phyloP scores from a whole-genome alignment of 2,329 filamentous ascomycete genomes.

The Curvularia sp. region DNA sequence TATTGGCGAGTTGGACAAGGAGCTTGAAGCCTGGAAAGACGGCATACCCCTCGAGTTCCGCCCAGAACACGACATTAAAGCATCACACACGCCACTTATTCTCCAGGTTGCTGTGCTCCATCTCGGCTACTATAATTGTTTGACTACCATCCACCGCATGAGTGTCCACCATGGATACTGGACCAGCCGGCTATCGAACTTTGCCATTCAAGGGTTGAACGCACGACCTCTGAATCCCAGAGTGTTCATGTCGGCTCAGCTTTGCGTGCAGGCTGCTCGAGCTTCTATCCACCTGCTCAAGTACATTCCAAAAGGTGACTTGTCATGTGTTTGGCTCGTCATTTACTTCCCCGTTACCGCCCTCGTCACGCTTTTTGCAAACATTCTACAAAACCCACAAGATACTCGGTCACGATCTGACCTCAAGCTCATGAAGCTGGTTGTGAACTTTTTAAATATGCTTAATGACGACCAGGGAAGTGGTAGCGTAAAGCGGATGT shows the following conservation, averaged over 20 bases:
- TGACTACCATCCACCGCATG: slow-evolving; percentile 98
- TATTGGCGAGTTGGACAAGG: slow-evolving; percentile 87
- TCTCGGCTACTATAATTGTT: slow-evolving; percentile 96
- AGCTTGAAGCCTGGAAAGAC: slow-evolving; percentile 94
- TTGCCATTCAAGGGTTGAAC: slow-evolving; percentile 92
- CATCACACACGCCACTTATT: slow-evolving; percentile 89
- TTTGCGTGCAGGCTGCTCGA: slow-evolving; percentile 90
- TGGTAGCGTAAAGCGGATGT: slow-evolving; percentile 90
- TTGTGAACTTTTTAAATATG: slow-evolving; percentile 89
- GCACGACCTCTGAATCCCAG: slow-evolving; percentile 88
- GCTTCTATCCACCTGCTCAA: slow-evolving; percentile 93
- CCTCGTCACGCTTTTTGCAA: slow-evolving; percentile 92
- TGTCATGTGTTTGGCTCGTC: slow-evolving; percentile 94
- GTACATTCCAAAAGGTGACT: slow-evolving; percentile 95
- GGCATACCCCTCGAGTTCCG: slow-evolving; percentile 92
- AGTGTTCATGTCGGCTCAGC: slow-evolving; percentile 89
- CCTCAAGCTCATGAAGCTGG: slow-evolving; percentile 86
- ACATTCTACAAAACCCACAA: slow-evolving; percentile 93
- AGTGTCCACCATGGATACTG: slow-evolving; percentile 97
- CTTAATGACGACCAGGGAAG: slow-evolving; percentile 89
- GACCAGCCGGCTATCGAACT: slow-evolving; percentile 94
- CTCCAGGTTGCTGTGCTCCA: slow-evolving; percentile 93
- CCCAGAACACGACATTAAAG: slow-evolving; percentile 96
- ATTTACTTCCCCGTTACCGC: slow-evolving; percentile 97
- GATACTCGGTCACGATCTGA: slow-evolving; percentile 89